A percentile compares a stretch with the other conserved stretches of the same genome.
phyloP scores from a whole-genome alignment of 2,329 filamentous ascomycete species.

The Aureobasidium sp. region DNA sequence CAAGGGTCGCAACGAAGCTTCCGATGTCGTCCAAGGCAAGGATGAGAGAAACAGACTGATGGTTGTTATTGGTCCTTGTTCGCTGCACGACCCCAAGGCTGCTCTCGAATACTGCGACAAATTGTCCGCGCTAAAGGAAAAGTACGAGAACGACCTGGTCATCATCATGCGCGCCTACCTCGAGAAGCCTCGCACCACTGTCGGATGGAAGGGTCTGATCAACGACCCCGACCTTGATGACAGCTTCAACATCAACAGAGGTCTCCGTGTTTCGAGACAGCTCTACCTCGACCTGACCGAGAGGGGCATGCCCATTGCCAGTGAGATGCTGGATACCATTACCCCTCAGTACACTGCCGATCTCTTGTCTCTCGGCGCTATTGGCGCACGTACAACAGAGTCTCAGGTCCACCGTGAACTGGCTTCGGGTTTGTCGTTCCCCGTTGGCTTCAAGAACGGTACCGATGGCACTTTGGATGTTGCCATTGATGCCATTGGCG shows the following conservation, averaged over 20 bases:
- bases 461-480: slow-evolving; percentile 87
- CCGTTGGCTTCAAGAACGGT: slow-evolving; percentile 98
- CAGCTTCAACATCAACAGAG: slow-evolving; percentile 99
- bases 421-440: slow-evolving; percentile 89
- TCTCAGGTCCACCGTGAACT: slow-evolving; percentile 92
- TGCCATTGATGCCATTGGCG: slow-evolving; percentile 90
- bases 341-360: slow-evolving; percentile 95
- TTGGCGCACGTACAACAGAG: slow-evolving; percentile 95
- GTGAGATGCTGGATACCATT: slow-evolving; percentile 97
- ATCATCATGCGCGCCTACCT: slow-evolving; percentile 98
- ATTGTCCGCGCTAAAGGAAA: slow-evolving; percentile 73
- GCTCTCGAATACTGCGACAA: slow-evolving; percentile 89
- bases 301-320: slow-evolving; percentile 91
- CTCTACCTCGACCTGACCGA: slow-evolving; percentile 88
- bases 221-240: slow-evolving; percentile 98
- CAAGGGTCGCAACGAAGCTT: slow-evolving; percentile 53
- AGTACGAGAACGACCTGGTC: slow-evolving; percentile 80
- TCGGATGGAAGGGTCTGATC: slow-evolving; percentile 98
- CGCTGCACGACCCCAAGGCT: slow-evolving; percentile 87
- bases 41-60: slow-evolving; percentile 54
- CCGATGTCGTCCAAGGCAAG: slow-evolving; percentile 54
- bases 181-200: slow-evolving; percentile 95
- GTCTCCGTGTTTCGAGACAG: slow-evolving; percentile 75
- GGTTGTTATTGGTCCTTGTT: slow-evolving; percentile 90
- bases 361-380: slow-evolving; percentile 80